Evolutionary conservation across 1,284 basidiomycete genomes (phyloP), one percentile per base, ranked within the genome.

Genomic region (Cryptococcus amylolentus): DNA sequence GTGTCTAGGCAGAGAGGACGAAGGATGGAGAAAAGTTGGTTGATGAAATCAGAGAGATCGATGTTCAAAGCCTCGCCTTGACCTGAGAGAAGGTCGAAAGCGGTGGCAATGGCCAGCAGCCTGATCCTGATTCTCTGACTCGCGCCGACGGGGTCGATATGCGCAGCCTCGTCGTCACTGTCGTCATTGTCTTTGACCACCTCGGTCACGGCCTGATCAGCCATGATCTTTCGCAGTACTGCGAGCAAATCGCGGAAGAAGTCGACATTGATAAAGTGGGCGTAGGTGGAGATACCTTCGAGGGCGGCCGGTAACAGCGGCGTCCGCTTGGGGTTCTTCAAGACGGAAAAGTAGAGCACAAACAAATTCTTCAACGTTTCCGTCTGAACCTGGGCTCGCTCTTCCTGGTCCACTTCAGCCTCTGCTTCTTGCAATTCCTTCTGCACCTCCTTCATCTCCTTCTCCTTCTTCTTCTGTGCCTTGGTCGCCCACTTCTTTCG

Each of bases 51-150:
- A 65, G 81, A 84, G 49, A 98, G 81, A 80, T 98, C 96, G 69
- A 99, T 89, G 69, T 95, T 94, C 65, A 99, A 83, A 23, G 94
- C 89, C 80, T 98, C 95, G 85, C 93, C 94, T 84, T 99, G 96
- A 12, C 95, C 96, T 16, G 88, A 88, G 44, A 98, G 84, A 50
- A 99, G 84, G 72, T 98, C 94, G 68, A 98, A 96, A 5, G 94
- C 95, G 37, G 96, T 96, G 56, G 90, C 86, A 66, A 98, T 91
- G 69, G 91, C 96, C 54, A 89, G 79, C 60, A 98, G 81, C 69
- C 85, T 86, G 68, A 84, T 85, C 61, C 84, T 84, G 56, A 85
- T 79, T 52, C 81, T 71, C 58, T 69, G 68, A 4, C 72, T 68
- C 7, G 63, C 63, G 2, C 70, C 71, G 8, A 72, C 67, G 10